phyloP scores from a whole-genome alignment of 345 rosid species.

The Sisymbrium irio region DNA sequence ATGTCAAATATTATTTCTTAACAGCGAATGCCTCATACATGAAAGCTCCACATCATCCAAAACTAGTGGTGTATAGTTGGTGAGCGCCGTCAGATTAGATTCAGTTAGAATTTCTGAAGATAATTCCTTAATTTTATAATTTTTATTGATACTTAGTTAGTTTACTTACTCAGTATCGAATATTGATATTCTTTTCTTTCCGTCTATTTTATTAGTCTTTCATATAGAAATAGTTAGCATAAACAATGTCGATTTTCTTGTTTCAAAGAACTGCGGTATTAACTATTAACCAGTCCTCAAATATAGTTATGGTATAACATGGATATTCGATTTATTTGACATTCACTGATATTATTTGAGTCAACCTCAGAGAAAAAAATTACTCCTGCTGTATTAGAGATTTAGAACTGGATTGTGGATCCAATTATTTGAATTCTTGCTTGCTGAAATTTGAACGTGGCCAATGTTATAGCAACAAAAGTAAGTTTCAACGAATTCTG shows the following conservation, averaged over 20 bases:
- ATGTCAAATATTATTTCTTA: not conserved
- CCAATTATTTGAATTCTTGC: no score
- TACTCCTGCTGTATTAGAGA: not conserved
- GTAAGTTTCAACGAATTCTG: not conserved
- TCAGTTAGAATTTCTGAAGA: not conserved
- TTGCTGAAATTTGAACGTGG: not conserved
- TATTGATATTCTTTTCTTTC: not conserved
- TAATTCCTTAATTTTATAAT: no score
- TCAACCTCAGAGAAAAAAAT: not conserved
- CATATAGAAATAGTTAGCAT: no score
- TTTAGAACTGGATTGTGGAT: not conserved
- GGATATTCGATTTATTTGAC: not conserved
- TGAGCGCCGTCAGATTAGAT: constrained; percentile 1
- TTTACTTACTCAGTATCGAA: no score
- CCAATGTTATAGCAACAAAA: not conserved
- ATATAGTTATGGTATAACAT: not conserved
- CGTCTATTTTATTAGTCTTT: not conserved
- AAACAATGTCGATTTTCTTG: no score
- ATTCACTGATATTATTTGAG: not conserved
- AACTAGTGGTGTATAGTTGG: not conserved
- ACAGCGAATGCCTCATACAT: not conserved
- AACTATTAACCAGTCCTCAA: no score
- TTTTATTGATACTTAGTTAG: no score
- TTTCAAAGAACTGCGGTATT: no score
- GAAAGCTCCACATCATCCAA: constrained; percentile 19